Base-by-base conservation (phyloP, 441 rosid genomes). In the Pelargonium cotyledonis region DNA sequence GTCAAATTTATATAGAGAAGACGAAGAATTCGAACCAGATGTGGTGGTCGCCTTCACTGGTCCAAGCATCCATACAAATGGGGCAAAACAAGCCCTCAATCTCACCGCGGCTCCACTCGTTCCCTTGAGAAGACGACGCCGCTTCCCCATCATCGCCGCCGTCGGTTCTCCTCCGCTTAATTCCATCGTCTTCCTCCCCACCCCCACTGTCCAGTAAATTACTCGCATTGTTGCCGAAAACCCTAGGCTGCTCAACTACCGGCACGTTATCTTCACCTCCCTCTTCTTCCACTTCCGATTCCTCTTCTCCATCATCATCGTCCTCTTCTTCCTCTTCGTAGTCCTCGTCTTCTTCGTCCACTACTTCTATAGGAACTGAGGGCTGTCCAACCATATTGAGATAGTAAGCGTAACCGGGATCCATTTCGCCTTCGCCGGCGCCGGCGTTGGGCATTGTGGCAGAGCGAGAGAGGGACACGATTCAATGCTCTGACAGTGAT, bases 41-140 rank as follows among this genome's bases (percentile, higher is more conserved):
- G 66, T 84, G 90, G 75, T 93, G 97, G 38, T 82, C 86, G 26
- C 96, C 97, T 23, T 69, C 74, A 41, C 76, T 79, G 10, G 91
- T 84, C 95, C 97, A 90, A 66, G 85, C 76, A 47, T 93, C 95
- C 94, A 89, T 82, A 49, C 98, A 93, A 57, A 93, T 90, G 12
- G 95, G 80, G 76, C 98, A 93, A 44, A 80, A 84, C 40, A 82
- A 77, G 26, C 90, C 96, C 12, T 93, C 98, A 26, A 81, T 72
- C 10, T 90, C 95, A 6, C 70, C 58, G 4, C 71, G 81, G 65
- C 76, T 83, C 85, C 83, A 81, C 72, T 79, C 81, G 65, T 75
- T 80, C 1, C 74, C 84, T 63, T 83, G 86, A 66, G 85, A 81
- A 11, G 78, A 65, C 65, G 77, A 77, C 69, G 77, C 68, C 7